phyloP scores from a whole-genome alignment of 2,329 filamentous ascomycete genomes.

The Didymella arachidicola region DNA sequence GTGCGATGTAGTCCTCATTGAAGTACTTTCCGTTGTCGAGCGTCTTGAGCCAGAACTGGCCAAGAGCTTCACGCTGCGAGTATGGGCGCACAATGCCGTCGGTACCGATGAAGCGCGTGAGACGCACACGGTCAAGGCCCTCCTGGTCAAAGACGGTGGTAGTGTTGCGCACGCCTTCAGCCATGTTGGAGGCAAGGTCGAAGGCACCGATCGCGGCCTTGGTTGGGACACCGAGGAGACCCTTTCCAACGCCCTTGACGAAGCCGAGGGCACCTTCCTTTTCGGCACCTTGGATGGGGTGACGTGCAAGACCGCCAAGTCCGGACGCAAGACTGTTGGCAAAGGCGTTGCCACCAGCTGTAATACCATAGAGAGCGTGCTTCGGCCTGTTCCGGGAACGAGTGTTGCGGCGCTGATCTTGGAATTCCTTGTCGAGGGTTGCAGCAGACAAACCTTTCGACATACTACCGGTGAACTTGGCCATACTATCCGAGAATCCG shows the following conservation, averaged over 20 bases:
- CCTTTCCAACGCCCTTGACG: constrained; percentile 97
- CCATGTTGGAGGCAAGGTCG: constrained; percentile 95
- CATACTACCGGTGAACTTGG: constrained; percentile 96
- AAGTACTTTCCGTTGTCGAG: constrained; percentile 98
- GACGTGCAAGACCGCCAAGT: constrained; percentile 89
- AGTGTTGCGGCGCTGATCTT: constrained; percentile 93
- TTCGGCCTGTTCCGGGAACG: constrained; percentile 93
- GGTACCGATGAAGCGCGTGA: constrained; percentile 87
- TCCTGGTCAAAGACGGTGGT: constrained; percentile 97
- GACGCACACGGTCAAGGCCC: constrained; percentile 91
- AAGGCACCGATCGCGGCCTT: constrained; percentile 97
- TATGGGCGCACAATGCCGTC: constrained; percentile 96
- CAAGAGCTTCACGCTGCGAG: constrained; percentile 91
- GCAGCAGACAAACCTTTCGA: constrained; percentile 95
- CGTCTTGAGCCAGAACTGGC: constrained; percentile 98
- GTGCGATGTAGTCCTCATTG: constrained; percentile 95
- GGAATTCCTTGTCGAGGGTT: constrained; percentile 97
- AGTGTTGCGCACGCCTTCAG: constrained; percentile 96
- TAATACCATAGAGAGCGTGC: constrained; percentile 95
- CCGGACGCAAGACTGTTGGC: constrained; percentile 92
- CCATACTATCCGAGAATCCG: constrained; percentile 95
- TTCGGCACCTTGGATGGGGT: constrained; percentile 94
- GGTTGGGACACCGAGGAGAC: constrained; percentile 89
- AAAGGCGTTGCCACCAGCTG: constrained; percentile 92
- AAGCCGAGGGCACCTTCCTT: constrained; percentile 94